A percentile compares a stretch with the other conserved stretches of the same genome.
Evolutionary conservation across 139 green algal genomes (phyloP).

Genomic region (Tetraselmis striata): DNA sequence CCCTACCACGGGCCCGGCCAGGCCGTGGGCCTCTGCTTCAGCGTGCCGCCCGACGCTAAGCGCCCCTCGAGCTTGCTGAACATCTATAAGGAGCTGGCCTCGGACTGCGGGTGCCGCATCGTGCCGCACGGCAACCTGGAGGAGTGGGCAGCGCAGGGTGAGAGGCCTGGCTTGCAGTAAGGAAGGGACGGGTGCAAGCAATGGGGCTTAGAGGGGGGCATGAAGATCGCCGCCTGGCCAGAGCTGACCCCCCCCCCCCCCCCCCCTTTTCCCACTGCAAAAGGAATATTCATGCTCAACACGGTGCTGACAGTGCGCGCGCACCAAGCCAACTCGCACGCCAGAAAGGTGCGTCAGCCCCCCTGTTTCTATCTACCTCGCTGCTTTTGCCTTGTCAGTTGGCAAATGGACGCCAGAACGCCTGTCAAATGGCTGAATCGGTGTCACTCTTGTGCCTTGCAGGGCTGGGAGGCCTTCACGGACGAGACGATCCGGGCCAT

Average conservation of each 20-base stretch:
- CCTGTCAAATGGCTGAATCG: too few relatives aligned
- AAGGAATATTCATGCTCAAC: slow-evolving; percentile 93
- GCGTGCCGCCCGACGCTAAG: slow-evolving; percentile 60
- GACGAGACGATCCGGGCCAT: slow-evolving; percentile 71
- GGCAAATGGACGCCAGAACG: too few relatives aligned
- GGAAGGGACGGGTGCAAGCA: not conserved
- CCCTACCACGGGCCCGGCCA: slow-evolving; percentile 88
- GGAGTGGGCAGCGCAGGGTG: slow-evolving; percentile 33
- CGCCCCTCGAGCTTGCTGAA: not conserved
- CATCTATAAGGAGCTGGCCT: slow-evolving; percentile 56
- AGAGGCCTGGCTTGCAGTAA: slow-evolving; percentile 1
- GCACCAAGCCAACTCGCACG: slow-evolving; percentile 74
- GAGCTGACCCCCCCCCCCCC: too few relatives aligned
- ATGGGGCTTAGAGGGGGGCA: not conserved
- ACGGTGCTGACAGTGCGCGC: slow-evolving; percentile 82
- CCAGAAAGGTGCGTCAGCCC: slow-evolving; percentile 48
- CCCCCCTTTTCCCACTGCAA: not conserved
- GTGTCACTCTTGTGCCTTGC: too few relatives aligned
- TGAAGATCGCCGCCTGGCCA: slow-evolving; percentile 13
- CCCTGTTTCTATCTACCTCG: too few relatives aligned
- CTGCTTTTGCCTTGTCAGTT: too few relatives aligned
- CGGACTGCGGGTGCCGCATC: slow-evolving; percentile 49
- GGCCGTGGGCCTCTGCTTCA: slow-evolving; percentile 94
- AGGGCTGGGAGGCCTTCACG: slow-evolving; percentile 90
- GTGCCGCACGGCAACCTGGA: slow-evolving; percentile 63